These are phyloP conservation scores for Coniferiporia weirii DNA, from an alignment of 1,284 basidiomycete species.

Conservation along the genomic window DNA sequence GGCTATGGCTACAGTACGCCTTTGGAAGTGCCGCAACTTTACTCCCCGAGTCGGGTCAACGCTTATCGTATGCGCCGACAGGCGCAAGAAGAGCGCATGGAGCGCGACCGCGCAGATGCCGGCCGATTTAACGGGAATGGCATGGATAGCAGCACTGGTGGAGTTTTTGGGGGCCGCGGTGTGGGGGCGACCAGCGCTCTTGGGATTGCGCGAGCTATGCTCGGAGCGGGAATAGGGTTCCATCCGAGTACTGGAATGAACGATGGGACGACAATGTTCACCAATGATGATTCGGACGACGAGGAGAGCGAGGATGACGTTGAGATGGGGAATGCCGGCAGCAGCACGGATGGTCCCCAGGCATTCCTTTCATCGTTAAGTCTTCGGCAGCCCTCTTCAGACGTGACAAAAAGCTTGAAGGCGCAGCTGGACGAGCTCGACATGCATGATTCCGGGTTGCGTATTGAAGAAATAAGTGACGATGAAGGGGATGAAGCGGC, in stretches of 20 bases:
- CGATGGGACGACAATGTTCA: slow-evolving; percentile 51
- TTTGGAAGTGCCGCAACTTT: slow-evolving; percentile 59
- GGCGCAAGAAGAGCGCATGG: slow-evolving; percentile 48
- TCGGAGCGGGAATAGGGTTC: slow-evolving; percentile 56
- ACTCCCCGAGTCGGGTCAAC: slow-evolving; percentile 52
- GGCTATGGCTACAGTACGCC: slow-evolving; percentile 74
- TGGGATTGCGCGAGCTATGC: slow-evolving; percentile 26
- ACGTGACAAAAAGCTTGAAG: slow-evolving; percentile 52
- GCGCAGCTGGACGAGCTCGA: slow-evolving; percentile 55
- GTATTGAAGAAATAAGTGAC: slow-evolving; percentile 25
- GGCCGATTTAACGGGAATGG: background rate
- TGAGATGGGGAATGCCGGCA: slow-evolving; percentile 18
- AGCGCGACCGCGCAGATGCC: slow-evolving; percentile 32
- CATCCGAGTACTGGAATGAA: slow-evolving; percentile 47
- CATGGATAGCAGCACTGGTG: background rate
- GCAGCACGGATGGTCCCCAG: slow-evolving; percentile 25
- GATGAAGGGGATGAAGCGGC: slow-evolving; percentile 20
- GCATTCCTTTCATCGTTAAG: slow-evolving; percentile 13
- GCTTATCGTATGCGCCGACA: slow-evolving; percentile 55
- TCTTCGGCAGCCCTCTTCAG: slow-evolving; percentile 22
- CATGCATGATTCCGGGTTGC: slow-evolving; percentile 22
- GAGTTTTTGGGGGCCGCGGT: slow-evolving; percentile 10
- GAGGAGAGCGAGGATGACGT: slow-evolving; percentile 28
- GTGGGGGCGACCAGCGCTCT: slow-evolving; percentile 1
- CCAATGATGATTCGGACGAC: slow-evolving; percentile 48